Evolutionary conservation across 2,329 filamentous ascomycete species (phyloP).

Genomic region (Teratosphaeria epicoccoides): DNA sequence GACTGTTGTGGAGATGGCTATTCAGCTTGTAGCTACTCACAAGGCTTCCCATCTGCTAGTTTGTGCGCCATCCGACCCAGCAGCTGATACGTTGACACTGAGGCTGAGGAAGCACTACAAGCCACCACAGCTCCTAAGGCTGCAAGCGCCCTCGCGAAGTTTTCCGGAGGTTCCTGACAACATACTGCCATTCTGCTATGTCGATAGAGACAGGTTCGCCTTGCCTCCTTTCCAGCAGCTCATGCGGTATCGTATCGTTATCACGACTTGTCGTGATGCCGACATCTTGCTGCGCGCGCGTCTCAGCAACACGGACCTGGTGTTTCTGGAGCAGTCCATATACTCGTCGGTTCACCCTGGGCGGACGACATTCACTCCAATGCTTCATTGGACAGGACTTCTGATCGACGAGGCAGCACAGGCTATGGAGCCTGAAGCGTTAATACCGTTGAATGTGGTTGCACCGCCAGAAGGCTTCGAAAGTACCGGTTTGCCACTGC

Average conservation of each 20-base stretch:
- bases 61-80: conserved; percentile 20
- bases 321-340: conserved; percentile 9
- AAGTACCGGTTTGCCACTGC: neutral
- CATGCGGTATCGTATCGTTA: conserved; percentile 15
- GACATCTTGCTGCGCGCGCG: conserved; percentile 14
- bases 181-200: conserved; percentile 15
- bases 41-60: conserved; percentile 11
- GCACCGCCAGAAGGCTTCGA: conserved; percentile 10
- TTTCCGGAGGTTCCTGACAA: conserved; percentile 18
- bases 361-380: neutral
- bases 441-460: conserved; percentile 12
- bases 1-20: conserved; percentile 37
- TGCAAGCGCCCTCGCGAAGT: conserved; percentile 15
- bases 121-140: conserved; percentile 12
- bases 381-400: conserved; percentile 15
- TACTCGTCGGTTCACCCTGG: conserved; percentile 10
- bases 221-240: conserved; percentile 13
- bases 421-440: conserved; percentile 16
- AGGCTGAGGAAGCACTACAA: conserved; percentile 12
- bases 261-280: no score
- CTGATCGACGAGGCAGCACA: conserved; percentile 21
- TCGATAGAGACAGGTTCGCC: conserved; percentile 16
- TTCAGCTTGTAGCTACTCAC: conserved; percentile 14
- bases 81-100: conserved; percentile 15
- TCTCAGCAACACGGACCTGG: conserved; percentile 16